These are phyloP conservation scores for Phylloporus sp. DNA, from an alignment of 1,284 basidiomycete genomes.

Conservation along the genomic window DNA sequence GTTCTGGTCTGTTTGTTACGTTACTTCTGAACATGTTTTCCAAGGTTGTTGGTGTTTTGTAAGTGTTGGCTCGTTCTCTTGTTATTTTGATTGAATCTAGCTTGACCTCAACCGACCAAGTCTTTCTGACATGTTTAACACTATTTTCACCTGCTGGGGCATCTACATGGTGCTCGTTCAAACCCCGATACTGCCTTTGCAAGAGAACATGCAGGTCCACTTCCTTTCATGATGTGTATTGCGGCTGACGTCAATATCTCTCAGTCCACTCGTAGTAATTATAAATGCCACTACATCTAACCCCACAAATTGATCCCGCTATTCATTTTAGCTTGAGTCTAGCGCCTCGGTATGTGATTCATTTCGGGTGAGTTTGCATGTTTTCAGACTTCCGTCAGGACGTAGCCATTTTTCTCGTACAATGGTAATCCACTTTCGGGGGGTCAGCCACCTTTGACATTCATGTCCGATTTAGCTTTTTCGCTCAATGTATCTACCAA, in stretches of 20 bases:
- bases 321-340: conserved; percentile 17
- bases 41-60: conserved; percentile 18
- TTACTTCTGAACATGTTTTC: not conserved
- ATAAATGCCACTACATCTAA: not conserved
- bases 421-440: conserved; percentile 17
- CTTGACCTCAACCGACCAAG: conserved; percentile 5
- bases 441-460: not conserved
- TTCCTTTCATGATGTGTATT: not conserved
- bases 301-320: not conserved
- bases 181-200: conserved; percentile 1
- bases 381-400: conserved; percentile 4
- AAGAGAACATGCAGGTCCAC: conserved; percentile 10
- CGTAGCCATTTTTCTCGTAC: conserved; percentile 19
- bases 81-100: not conserved
- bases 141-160: conserved; percentile 15
- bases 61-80: not conserved
- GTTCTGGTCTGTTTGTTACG: not conserved
- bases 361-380: not conserved
- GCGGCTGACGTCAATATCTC: not conserved
- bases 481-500: conserved; percentile 19
- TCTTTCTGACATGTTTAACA: conserved; percentile 18
- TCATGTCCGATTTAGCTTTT: conserved; percentile 21
- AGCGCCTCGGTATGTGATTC: conserved; percentile 14
- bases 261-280: conserved; percentile 22
- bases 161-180: conserved; percentile 15